These are phyloP conservation scores for Amorphotheca resinae DNA, from an alignment of 495 filamentous ascomycete genomes.

Conservation along the genomic window DNA sequence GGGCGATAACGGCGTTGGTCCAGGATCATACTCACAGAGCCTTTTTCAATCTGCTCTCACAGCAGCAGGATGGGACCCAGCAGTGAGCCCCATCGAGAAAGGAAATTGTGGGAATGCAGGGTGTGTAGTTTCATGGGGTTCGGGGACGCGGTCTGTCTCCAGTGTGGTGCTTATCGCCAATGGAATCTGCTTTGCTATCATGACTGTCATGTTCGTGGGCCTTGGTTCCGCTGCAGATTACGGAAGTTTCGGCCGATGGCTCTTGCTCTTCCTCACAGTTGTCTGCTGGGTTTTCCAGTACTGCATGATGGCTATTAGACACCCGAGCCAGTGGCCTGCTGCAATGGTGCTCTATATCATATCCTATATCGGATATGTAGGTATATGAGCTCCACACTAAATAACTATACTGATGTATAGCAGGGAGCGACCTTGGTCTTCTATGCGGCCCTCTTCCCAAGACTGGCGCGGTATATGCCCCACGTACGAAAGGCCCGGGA, in stretches of 20 bases:
- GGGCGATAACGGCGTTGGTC: slow-evolving; percentile 38
- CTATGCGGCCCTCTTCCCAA: slow-evolving; percentile 37
- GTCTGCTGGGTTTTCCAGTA: slow-evolving; percentile 38
- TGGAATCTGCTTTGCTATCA: slow-evolving; percentile 37
- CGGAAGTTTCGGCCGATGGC: slow-evolving; percentile 36
- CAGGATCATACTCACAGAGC: slow-evolving; percentile 33
- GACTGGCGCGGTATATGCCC: slow-evolving; percentile 34
- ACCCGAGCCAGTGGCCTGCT: slow-evolving; percentile 34
- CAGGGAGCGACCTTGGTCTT: slow-evolving; percentile 34
- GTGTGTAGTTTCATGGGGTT: slow-evolving; percentile 35
- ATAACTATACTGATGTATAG: not conserved
- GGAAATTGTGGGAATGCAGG: slow-evolving; percentile 29
- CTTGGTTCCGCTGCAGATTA: slow-evolving; percentile 39
- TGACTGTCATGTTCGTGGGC: slow-evolving; percentile 37
- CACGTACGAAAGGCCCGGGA: slow-evolving; percentile 35
- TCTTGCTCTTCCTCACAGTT: slow-evolving; percentile 33
- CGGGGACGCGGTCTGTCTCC: slow-evolving; percentile 31
- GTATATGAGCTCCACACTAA: not conserved
- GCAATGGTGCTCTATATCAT: slow-evolving; percentile 38
- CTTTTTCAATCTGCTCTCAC: slow-evolving; percentile 38
- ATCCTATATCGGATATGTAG: slow-evolving; percentile 31
- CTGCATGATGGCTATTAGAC: slow-evolving; percentile 31
- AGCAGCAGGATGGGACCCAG: slow-evolving; percentile 31
- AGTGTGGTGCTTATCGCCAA: slow-evolving; percentile 37
- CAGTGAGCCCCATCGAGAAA: slow-evolving; percentile 26